Percentiles rank a stretch among this genome's conserved stretches.
These are phyloP conservation scores for Aspergillus sp. DNA, from an alignment of 2,329 filamentous ascomycete genomes.

Conservation along the genomic window DNA sequence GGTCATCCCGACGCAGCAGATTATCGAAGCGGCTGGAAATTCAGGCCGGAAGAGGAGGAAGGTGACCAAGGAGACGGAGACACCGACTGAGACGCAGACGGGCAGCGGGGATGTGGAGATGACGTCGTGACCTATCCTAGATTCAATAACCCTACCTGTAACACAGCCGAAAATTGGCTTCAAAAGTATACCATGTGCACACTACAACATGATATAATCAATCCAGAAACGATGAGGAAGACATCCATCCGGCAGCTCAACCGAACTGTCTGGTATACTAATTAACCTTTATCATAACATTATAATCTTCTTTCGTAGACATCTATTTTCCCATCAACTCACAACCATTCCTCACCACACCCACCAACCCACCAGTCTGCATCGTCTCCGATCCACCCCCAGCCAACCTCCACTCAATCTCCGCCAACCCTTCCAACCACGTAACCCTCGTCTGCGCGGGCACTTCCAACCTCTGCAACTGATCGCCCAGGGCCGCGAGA, in stretches of 20 bases:
- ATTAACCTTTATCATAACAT: too few relatives aligned
- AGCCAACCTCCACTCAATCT: conserved; percentile 88
- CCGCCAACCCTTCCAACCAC: conserved; percentile 87
- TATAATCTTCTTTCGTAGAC: too few relatives aligned
- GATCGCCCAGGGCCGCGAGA: conserved; percentile 79
- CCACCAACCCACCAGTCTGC: conserved; percentile 90
- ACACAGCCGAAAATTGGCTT: not conserved
- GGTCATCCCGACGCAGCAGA: conserved; percentile 76
- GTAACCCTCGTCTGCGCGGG: conserved; percentile 82
- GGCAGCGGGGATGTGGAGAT: conserved; percentile 32
- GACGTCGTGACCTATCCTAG: conserved; percentile 13
- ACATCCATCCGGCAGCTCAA: not conserved
- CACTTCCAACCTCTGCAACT: conserved; percentile 79
- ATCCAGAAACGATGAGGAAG: not conserved
- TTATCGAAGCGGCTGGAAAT: conserved; percentile 79
- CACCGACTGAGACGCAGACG: conserved; percentile 21
- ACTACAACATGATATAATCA: not conserved
- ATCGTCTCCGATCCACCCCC: conserved; percentile 83
- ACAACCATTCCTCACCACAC: conserved; percentile 81
- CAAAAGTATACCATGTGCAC: not conserved
- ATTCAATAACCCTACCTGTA: not conserved
- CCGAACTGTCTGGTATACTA: too few relatives aligned
- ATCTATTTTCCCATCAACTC: conserved; percentile 61
- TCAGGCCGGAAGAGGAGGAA: conserved; percentile 67
- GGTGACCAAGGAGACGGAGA: conserved; percentile 38